Evolutionary conservation across 306 rosid genomes (phyloP), one percentile per base, ranked within the genome.

Genomic region (Fragaria ananassa): DNA sequence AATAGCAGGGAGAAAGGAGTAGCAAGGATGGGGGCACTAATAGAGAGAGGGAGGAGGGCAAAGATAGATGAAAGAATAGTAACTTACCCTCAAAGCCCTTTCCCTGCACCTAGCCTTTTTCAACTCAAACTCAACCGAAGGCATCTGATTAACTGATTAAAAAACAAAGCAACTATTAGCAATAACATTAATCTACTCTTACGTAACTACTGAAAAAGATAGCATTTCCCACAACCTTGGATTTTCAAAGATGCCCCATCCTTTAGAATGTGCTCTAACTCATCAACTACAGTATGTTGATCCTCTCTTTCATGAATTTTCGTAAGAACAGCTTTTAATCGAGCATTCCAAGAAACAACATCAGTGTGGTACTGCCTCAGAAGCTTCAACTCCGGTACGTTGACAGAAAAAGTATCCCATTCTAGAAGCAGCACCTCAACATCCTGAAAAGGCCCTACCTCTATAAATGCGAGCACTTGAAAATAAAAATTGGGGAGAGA

Each of bases 101-200:
- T 84, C 83, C 87, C 97, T 83, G 76, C 95, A 89, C 78, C 70
- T 74, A 79, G 97, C 97, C 85, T 88, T 95, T 87, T 90, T 85
- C 79, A 95, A 82, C 93, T 95, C 99, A 83, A 81, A 76, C 90
- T 88, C 87, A 56, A 88, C 92, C 29, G 86, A 50, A 60, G 97
- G 88, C 72, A 92, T 85, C 78, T 88, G 96, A 64, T 95, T 93
- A 85, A 95, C 99, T 95, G 90, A 72, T 81, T 51, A 83, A 81
- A 69, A 70, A 81, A 80, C 15, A 87, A 80, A 65, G 78, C 72
- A 69, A 82, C 58, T 3, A 41, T 74, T 25, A 74, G 56, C 9
- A 23, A 58, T 61, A 42, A 13, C 15, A 74, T 5, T 14, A 45
- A 15, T 45, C 42, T 42, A 57, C 13, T 72, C 25, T 19, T 51